phyloP scores from a whole-genome alignment of 768 basidiomycete genomes.

The Pleurotus cornucopiae region DNA sequence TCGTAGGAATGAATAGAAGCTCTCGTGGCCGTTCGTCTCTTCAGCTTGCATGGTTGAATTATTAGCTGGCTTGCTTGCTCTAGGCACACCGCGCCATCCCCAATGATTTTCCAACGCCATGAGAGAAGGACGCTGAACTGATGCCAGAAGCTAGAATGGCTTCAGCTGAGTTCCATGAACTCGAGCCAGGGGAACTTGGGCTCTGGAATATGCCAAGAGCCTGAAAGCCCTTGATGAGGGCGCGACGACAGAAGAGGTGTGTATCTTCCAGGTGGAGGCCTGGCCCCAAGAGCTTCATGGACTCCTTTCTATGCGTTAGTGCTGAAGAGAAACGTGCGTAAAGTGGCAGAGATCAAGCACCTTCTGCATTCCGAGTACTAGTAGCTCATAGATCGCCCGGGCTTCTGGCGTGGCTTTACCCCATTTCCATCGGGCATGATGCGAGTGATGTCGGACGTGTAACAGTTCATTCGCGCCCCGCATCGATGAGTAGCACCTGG shows the following conservation, averaged over 20 bases:
- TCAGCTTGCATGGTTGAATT: constrained; percentile 42
- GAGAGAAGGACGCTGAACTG: constrained; percentile 88
- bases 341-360: constrained; percentile 30
- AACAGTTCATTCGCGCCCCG: constrained; percentile 80
- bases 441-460: constrained; percentile 59
- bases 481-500: constrained; percentile 87
- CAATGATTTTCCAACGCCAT: constrained; percentile 86
- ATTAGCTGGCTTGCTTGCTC: constrained; percentile 66
- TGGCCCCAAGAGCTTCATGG: constrained; percentile 66
- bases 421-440: constrained; percentile 93
- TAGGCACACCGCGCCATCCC: constrained; percentile 92
- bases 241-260: constrained; percentile 79
- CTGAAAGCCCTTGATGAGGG: constrained; percentile 80
- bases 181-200: constrained; percentile 41
- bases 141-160: constrained; percentile 74
- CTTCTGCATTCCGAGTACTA: constrained; percentile 89
- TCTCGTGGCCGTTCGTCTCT: constrained; percentile 42
- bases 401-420: constrained; percentile 85
- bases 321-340: background rate
- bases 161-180: constrained; percentile 57
- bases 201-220: constrained; percentile 79
- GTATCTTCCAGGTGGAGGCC: constrained; percentile 89
- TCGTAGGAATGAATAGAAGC: constrained; percentile 77
- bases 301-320: constrained; percentile 38
- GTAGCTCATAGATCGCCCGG: constrained; percentile 72